Conservation (phyloP, 2,329 filamentous ascomycete species). For the Aphanoascus verrucosus region DNA sequence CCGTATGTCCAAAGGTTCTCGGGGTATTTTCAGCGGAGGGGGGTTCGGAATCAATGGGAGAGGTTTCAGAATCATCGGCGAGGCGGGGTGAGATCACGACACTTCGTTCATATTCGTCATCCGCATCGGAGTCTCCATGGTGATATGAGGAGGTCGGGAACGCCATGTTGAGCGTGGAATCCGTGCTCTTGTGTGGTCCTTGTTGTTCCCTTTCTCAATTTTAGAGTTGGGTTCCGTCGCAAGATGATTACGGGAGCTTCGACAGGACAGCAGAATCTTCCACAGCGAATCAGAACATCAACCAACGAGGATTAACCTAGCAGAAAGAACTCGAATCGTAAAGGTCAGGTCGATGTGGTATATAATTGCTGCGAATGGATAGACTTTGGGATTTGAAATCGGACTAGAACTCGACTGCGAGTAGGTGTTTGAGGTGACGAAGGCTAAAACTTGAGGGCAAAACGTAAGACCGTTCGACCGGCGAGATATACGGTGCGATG, state of each 20-base stretch:
- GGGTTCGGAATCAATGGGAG: conserved; percentile 48
- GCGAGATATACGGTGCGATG: not conserved
- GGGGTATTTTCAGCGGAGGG: conserved; percentile 52
- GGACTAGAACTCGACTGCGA: conserved; percentile 8
- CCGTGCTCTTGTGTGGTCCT: not conserved
- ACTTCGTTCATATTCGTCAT: conserved; percentile 55
- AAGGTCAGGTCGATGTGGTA: not conserved
- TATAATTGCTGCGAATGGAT: conserved; percentile 1
- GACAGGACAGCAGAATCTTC: not conserved
- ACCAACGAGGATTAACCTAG: not conserved
- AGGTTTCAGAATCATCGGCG: conserved; percentile 47
- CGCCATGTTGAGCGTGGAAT: conserved; percentile 24
- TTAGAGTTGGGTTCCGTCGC: not conserved
- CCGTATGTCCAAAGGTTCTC: conserved; percentile 46
- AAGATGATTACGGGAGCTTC: not conserved
- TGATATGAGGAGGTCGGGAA: conserved; percentile 39
- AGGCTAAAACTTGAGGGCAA: not conserved
- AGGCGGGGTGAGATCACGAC: conserved; percentile 48
- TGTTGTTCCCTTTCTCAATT: not conserved
- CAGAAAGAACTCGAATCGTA: not conserved
- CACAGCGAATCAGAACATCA: not conserved
- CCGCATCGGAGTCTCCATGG: conserved; percentile 53
- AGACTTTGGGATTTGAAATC: conserved; percentile 7
- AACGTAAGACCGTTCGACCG: not conserved
- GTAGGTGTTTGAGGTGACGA: conserved; percentile 5